Evolutionary conservation across 192 early-diverging fungal genomes (phyloP).

Genomic region (Umbelopsis ramanniana): DNA sequence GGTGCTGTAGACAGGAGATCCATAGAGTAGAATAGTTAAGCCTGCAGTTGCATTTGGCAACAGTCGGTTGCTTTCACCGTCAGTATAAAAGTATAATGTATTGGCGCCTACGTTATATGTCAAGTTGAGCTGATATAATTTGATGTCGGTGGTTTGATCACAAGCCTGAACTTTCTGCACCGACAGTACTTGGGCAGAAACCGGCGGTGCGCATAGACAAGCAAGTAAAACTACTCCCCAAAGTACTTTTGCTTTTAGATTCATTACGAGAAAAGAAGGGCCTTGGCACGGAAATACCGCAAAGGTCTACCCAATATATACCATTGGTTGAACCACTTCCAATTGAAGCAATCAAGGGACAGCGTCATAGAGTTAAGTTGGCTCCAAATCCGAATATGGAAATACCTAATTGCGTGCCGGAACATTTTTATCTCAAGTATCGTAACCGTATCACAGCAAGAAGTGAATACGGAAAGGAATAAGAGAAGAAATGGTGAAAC

Average conservation of each 20-base stretch:
- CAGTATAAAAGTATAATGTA: not conserved
- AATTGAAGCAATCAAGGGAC: conserved; percentile 9
- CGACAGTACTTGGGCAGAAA: not conserved
- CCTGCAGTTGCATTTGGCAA: not conserved
- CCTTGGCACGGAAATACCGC: conserved; percentile 1
- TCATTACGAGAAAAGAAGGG: not conserved
- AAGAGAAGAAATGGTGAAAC: not conserved
- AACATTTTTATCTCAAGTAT: too few relatives aligned
- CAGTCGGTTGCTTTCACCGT: not conserved
- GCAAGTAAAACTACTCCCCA: not conserved
- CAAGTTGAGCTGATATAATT: conserved; percentile 15
- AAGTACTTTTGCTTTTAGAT: not conserved
- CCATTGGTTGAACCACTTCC: not conserved
- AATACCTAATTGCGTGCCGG: not conserved
- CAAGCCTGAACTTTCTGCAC: conserved; percentile 21
- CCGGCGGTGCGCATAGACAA: not conserved
- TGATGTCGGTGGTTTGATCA: conserved; percentile 16
- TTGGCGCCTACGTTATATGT: conserved; percentile 17
- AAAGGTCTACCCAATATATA: conserved; percentile 2
- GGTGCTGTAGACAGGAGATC: not conserved
- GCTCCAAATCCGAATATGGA: not conserved
- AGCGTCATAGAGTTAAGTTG: conserved; percentile 5
- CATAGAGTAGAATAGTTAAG: conserved; percentile 10
- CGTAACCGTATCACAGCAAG: not conserved
- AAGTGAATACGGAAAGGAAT: not conserved